A percentile compares a stretch with the other conserved stretches of the same genome.
phyloP scores from a whole-genome alignment of 164 flowering plant species.

The Litsea cubeba region DNA sequence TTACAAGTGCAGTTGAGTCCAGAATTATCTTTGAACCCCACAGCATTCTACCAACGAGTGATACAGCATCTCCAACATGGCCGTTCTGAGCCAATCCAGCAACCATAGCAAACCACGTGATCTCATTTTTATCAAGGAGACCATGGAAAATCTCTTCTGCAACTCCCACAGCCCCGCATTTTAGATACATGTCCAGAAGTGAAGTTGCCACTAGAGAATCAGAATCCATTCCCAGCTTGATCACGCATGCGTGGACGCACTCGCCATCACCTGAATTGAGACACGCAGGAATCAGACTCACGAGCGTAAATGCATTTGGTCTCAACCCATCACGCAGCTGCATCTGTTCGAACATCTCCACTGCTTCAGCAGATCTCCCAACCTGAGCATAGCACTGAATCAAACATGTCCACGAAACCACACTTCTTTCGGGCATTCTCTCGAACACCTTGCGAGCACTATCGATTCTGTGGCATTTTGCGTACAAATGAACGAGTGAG shows the following conservation, averaged over 20 bases:
- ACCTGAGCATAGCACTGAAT: conserved; percentile 11
- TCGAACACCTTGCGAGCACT: conserved; percentile 11
- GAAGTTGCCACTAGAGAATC: conserved; percentile 15
- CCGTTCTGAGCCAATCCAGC: conserved; percentile 15
- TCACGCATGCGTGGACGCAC: conserved; percentile 1
- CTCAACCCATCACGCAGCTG: conserved; percentile 5
- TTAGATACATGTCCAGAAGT: conserved; percentile 12
- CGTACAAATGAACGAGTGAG: conserved; percentile 8
- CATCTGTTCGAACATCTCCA: conserved; percentile 10
- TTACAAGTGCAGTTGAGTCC: conserved; percentile 11
- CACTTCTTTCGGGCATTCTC: conserved; percentile 10
- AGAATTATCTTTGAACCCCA: conserved; percentile 5
- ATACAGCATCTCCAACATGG: conserved; percentile 4
- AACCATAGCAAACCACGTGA: conserved; percentile 19
- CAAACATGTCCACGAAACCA: conserved; percentile 12
- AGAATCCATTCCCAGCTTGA: conserved; percentile 9
- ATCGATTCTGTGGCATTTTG: not conserved
- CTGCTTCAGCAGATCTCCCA: conserved; percentile 6
- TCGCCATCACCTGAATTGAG: not conserved
- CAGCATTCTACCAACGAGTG: conserved; percentile 7
- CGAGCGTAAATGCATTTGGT: conserved; percentile 11
- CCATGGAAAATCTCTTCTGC: conserved; percentile 12
- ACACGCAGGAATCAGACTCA: conserved; percentile 15
- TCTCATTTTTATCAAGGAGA: conserved; percentile 10
- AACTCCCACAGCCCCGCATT: not conserved